A percentile compares a stretch with the other conserved stretches of the same genome.
These are phyloP conservation scores for Gymnopus androsaceus DNA, from an alignment of 1,284 basidiomycete genomes.

Conservation along the genomic window DNA sequence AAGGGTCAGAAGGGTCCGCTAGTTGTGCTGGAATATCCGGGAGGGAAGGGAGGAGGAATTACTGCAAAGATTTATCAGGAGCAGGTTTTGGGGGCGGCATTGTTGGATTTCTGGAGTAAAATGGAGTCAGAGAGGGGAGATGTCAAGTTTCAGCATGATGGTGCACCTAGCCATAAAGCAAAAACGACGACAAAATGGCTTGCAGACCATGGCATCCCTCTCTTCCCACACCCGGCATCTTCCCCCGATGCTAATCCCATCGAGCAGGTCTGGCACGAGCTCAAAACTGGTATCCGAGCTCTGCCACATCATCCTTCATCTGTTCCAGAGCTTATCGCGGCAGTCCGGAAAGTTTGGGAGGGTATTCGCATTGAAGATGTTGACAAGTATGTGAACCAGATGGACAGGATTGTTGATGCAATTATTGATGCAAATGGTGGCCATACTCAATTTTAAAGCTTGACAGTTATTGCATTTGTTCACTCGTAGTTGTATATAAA, in stretches of 20 bases:
- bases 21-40: constrained; percentile 19
- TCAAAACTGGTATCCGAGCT: constrained; percentile 22
- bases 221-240: constrained; percentile 20
- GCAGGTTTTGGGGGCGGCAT: constrained; percentile 22
- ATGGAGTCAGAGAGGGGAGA: constrained; percentile 11
- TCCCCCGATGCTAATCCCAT: constrained; percentile 27
- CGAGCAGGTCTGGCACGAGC: constrained; percentile 26
- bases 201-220: constrained; percentile 15
- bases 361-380: constrained; percentile 21
- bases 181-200: constrained; percentile 24
- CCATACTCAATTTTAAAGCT: constrained; percentile 14
- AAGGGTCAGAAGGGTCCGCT: constrained; percentile 19
- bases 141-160: constrained; percentile 28
- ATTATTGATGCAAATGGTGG: constrained; percentile 23
- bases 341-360: constrained; percentile 24
- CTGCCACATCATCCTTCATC: constrained; percentile 17
- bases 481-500: neutral
- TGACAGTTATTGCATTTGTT: neutral
- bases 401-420: constrained; percentile 26
- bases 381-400: constrained; percentile 23
- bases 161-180: constrained; percentile 24
- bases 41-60: constrained; percentile 22
- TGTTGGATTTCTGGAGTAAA: constrained; percentile 20
- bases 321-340: constrained; percentile 21
- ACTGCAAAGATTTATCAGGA: constrained; percentile 17